phyloP scores from a whole-genome alignment of 768 basidiomycete genomes.

The Tephrocybe sp. region DNA sequence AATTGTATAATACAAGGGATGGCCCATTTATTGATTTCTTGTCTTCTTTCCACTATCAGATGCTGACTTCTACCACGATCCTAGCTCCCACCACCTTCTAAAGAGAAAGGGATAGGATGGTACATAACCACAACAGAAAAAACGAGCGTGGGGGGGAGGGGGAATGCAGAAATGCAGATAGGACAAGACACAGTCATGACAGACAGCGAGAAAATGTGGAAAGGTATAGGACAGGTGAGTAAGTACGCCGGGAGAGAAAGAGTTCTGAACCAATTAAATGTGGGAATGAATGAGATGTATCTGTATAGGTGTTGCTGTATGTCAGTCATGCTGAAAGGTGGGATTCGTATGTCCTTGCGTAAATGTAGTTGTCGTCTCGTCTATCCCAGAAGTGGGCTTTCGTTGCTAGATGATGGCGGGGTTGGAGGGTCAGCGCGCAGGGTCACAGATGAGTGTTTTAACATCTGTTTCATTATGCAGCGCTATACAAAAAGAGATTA shows the following conservation, averaged over 20 bases:
- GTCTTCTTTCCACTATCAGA: constrained; percentile 15
- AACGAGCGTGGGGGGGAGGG: constrained; percentile 12
- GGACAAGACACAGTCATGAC: constrained; percentile 12
- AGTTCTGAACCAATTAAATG: constrained; percentile 15
- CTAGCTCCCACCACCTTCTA: constrained; percentile 9
- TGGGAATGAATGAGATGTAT: constrained; percentile 17
- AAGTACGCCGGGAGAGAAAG: constrained; percentile 13
- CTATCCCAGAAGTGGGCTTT: constrained; percentile 18
- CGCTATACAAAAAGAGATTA: constrained; percentile 88
- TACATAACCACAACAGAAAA: constrained; percentile 6
- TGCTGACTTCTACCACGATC: constrained; percentile 13
- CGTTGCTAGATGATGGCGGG: constrained; percentile 18
- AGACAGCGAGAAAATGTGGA: constrained; percentile 10
- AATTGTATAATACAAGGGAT: constrained; percentile 14
- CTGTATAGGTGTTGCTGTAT: constrained; percentile 17
- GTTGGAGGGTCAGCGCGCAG: constrained; percentile 10
- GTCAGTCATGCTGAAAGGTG: constrained; percentile 15
- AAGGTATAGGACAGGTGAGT: constrained; percentile 17
- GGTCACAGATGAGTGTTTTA: constrained; percentile 12
- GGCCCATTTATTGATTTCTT: constrained; percentile 15
- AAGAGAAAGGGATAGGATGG: constrained; percentile 4
- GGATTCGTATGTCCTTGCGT: constrained; percentile 19
- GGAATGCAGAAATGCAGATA: constrained; percentile 5
- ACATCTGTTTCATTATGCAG: constrained; percentile 42
- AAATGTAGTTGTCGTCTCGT: constrained; percentile 20